A percentile compares a stretch with the other conserved stretches of the same genome.
phyloP scores from a whole-genome alignment of 441 rosid species.

The Biscutella laevigata region DNA sequence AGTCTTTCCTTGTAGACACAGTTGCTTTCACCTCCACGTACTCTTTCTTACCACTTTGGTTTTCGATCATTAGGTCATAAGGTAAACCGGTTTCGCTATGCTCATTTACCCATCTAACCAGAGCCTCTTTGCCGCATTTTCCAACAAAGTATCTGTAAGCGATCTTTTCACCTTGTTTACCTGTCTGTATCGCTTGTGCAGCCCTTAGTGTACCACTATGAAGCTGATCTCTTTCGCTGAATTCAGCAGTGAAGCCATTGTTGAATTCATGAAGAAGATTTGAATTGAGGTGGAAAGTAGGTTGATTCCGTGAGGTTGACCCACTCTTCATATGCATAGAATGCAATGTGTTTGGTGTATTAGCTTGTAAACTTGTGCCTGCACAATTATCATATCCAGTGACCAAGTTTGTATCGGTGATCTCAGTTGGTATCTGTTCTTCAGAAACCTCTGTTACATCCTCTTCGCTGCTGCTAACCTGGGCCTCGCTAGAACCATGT shows the following conservation, averaged over 20 bases:
- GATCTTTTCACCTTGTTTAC: constrained; percentile 68
- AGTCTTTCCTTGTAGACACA: constrained; percentile 54
- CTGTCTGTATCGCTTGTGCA: constrained; percentile 45
- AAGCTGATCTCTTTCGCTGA: constrained; percentile 50
- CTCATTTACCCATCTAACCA: constrained; percentile 74
- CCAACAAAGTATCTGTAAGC: constrained; percentile 56
- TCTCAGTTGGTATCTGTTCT: constrained; percentile 20
- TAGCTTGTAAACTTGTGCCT: constrained; percentile 15
- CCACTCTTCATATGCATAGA: constrained; percentile 12
- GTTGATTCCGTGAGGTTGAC: constrained; percentile 18
- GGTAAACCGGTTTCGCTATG: constrained; percentile 71
- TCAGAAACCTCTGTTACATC: constrained; percentile 22
- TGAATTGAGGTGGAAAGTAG: constrained; percentile 23
- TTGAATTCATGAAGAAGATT: constrained; percentile 21
- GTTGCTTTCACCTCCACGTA: constrained; percentile 94
- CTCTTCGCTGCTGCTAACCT: constrained; percentile 22
- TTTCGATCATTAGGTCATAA: constrained; percentile 54
- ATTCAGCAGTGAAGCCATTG: constrained; percentile 27
- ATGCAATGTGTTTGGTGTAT: constrained; percentile 3
- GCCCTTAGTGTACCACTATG: constrained; percentile 38
- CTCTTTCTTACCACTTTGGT: constrained; percentile 32
- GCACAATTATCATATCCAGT: constrained; percentile 27
- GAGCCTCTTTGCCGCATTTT: constrained; percentile 27
- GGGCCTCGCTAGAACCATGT: constrained; percentile 39
- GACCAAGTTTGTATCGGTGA: constrained; percentile 29